Base-by-base conservation (phyloP, 257 asterid genomes). In the Gentiana straminea region DNA sequence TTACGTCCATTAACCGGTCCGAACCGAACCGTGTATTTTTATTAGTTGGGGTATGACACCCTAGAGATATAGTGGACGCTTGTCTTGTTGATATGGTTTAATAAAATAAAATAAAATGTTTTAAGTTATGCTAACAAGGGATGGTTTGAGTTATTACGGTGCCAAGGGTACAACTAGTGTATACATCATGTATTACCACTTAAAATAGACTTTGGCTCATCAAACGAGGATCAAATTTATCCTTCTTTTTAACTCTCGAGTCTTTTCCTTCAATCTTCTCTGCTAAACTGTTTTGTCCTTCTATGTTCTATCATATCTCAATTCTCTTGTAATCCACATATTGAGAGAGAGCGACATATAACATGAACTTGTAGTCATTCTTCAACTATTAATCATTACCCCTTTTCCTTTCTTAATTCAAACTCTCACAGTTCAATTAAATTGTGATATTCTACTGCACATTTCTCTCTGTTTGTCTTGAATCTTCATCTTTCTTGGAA, bases 241-340 rank as follows among this genome's bases (percentile, higher is more conserved):
- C 37, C 67, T 67, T 1, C 57, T 60, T 49, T 48, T 52, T 54
- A 59, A 62, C 68, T 15, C 46, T 54, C 62, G 45, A 7, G 41
- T 56, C 57, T 45, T 35, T 51, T 10, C 12, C 52, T 60, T 59
- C 54, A 36, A 34, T 62, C 59, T 24, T 24, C 35, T 64, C 61
- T 66, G 71, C 70, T 11, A 61, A 61, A 62, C 73, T 73, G 66
- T 71, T 66, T 68, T 73, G 73, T 70, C 76, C 70, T 69, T 65
- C 63, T 59, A 51, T 49, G 77, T 69, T 73, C 70, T 58, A 70
- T 80, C 79, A 72, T 63, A 55, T 74, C 60, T 49, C 72, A 60
- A 44, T 36, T 37, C 62, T 68, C 52, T 54, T 9, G 63, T 39
- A 61, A 66, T 51, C 58, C 66, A 55, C 71, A 57, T 44, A 43